A percentile compares a stretch with the other conserved stretches of the same genome.
These are phyloP conservation scores for Niveomyces coronatus DNA, from an alignment of 2,329 filamentous ascomycete species.

Conservation along the genomic window DNA sequence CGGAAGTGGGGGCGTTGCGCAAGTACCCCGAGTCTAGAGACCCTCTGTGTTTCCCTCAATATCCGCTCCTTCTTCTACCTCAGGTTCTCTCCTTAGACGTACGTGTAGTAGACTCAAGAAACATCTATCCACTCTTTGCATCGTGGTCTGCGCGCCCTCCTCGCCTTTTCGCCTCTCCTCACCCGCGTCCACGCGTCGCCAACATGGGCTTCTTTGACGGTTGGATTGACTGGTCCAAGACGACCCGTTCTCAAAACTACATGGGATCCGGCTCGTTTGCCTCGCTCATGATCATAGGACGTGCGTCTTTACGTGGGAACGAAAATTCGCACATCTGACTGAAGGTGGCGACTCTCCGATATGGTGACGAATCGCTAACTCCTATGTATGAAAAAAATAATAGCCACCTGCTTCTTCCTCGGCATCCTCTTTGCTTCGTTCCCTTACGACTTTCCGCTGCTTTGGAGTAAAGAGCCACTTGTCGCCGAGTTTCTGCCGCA, in stretches of 20 bases:
- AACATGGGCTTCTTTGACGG: conserved; percentile 10
- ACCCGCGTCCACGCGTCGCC: too few species aligned
- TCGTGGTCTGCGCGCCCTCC: too few species aligned
- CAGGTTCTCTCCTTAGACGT: too few species aligned
- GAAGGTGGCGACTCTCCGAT: too few species aligned
- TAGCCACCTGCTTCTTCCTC: conserved; percentile 92
- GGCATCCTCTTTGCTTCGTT: conserved; percentile 94
- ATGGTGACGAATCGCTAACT: neutral
- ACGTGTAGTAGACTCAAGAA: too few species aligned
- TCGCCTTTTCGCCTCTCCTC: too few species aligned
- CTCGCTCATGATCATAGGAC: conserved; percentile 92
- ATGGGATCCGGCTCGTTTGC: conserved; percentile 66
- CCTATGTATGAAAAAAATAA: conserved; percentile 9
- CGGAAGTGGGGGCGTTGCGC: too few species aligned
- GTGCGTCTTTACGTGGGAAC: conserved; percentile 47
- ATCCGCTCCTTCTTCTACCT: too few species aligned
- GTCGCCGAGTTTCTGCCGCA: conserved; percentile 65
- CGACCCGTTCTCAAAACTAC: conserved; percentile 46
- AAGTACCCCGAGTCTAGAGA: too few species aligned
- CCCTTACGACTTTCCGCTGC: conserved; percentile 88
- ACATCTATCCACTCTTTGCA: too few species aligned
- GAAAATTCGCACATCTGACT: conserved; percentile 2
- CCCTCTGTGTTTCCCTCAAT: too few species aligned
- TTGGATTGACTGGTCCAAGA: conserved; percentile 46
- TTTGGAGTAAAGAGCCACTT: conserved; percentile 62